phyloP scores from a whole-genome alignment of 495 filamentous ascomycete species.

The Articulospora tetracladia region DNA sequence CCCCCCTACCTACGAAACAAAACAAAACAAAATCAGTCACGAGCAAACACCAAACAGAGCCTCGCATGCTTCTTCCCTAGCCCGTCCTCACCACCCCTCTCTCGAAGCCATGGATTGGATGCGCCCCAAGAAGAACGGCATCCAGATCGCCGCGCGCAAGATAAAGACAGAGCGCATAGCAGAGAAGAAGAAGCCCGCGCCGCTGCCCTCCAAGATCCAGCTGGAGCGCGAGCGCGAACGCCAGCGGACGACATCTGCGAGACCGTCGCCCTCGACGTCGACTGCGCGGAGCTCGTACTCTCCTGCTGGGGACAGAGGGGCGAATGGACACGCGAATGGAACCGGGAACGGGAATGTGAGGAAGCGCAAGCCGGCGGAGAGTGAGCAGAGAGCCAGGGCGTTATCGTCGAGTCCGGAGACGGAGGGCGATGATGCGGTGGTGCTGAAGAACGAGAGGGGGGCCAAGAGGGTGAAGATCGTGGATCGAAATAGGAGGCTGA shows the following conservation, averaged over 20 bases:
- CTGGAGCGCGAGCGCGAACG: not conserved
- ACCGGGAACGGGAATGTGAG: not conserved
- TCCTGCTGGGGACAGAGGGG: not conserved
- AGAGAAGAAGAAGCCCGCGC: not conserved
- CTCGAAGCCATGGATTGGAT: not conserved
- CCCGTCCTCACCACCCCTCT: no score
- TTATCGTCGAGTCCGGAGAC: not conserved
- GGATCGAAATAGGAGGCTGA: not conserved
- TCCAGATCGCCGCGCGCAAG: not conserved
- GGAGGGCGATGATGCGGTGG: not conserved
- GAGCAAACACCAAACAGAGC: not conserved
- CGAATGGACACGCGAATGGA: not conserved
- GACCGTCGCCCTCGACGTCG: not conserved
- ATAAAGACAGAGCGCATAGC: not conserved
- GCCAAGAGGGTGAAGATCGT: not conserved
- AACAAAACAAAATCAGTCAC: not conserved
- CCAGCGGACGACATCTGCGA: not conserved
- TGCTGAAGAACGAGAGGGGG: not conserved
- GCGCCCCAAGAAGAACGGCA: not conserved
- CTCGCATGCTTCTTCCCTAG: not conserved
- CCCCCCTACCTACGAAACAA: not conserved
- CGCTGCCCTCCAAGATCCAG: slow-evolving; percentile 5
- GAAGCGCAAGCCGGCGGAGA: not conserved
- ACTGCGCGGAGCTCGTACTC: not conserved
- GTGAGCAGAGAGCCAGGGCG: not conserved